Conservation (phyloP, 768 basidiomycete genomes). For the Leccinellum rugosiceps region DNA sequence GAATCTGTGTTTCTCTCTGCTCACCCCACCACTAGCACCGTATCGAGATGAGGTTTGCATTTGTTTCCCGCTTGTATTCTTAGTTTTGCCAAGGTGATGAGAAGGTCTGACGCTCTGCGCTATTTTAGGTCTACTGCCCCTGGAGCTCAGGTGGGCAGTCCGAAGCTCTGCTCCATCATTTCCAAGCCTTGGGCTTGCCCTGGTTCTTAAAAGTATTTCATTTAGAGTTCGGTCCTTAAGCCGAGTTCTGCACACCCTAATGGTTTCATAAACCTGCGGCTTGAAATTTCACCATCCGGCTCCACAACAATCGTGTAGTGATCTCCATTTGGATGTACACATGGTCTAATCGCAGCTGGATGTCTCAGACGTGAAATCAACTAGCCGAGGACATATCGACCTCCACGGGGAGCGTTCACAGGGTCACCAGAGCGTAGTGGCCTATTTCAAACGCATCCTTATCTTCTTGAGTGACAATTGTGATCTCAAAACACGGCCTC, state of each 20-base stretch:
- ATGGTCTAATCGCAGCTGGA: not conserved
- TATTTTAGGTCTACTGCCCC: not conserved
- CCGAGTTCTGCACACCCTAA: too few species aligned
- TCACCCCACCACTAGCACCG: not conserved
- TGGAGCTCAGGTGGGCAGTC: not conserved
- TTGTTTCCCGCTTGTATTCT: not conserved
- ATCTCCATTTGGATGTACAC: not conserved
- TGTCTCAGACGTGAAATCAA: not conserved
- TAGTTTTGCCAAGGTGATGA: not conserved
- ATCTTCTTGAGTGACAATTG: not conserved
- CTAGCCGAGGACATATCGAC: not conserved
- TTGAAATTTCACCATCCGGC: not conserved
- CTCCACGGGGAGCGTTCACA: not conserved
- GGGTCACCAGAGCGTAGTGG: not conserved
- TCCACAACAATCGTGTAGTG: not conserved
- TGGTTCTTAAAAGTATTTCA: too few species aligned
- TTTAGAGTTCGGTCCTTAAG: too few species aligned
- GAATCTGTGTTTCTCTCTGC: too few species aligned
- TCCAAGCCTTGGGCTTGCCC: not conserved
- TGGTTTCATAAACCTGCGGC: not conserved
- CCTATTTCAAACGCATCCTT: not conserved
- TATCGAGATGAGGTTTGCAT: not conserved
- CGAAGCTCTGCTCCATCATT: not conserved
- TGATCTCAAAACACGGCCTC: not conserved
- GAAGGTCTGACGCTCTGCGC: not conserved